Conservation (phyloP, 129 eudicot genomes). For the Kitagawia praeruptora region DNA sequence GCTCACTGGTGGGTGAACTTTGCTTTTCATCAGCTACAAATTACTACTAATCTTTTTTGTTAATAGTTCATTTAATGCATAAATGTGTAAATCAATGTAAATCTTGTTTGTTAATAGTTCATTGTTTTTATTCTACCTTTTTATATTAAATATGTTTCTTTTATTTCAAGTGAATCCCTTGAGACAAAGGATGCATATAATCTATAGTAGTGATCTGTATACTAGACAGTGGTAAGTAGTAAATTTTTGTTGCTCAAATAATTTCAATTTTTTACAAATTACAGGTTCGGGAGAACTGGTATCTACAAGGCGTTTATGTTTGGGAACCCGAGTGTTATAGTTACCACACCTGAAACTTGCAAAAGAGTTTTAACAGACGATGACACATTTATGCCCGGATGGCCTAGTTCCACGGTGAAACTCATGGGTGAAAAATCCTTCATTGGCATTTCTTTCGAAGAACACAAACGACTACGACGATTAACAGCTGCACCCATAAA, state of each 20-base stretch:
- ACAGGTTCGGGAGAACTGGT: slow-evolving; percentile 61
- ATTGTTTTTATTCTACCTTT: too few relatives aligned
- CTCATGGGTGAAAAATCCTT: slow-evolving; percentile 82
- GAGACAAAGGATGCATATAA: too few relatives aligned
- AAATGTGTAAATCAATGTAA: neutral
- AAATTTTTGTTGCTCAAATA: neutral
- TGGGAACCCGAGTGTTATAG: slow-evolving; percentile 69
- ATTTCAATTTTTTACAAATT: neutral
- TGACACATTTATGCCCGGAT: slow-evolving; percentile 83
- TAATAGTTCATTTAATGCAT: too few relatives aligned
- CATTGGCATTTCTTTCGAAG: slow-evolving; percentile 50
- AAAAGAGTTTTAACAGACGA: slow-evolving; percentile 60
- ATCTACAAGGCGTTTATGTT: slow-evolving; percentile 77
- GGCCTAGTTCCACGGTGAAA: slow-evolving; percentile 63
- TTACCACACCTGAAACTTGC: slow-evolving; percentile 60
- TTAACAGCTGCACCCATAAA: slow-evolving; percentile 79
- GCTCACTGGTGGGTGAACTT: too few relatives aligned
- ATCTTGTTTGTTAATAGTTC: too few relatives aligned
- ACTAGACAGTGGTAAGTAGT: too few relatives aligned
- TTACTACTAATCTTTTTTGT: too few relatives aligned
- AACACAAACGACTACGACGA: slow-evolving; percentile 74
- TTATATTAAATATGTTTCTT: too few relatives aligned
- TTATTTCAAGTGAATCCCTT: too few relatives aligned
- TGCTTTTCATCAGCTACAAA: too few relatives aligned
- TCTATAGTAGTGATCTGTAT: too few relatives aligned